Conservation (phyloP, 1,284 basidiomycete species). For the Leccinum holopus region DNA sequence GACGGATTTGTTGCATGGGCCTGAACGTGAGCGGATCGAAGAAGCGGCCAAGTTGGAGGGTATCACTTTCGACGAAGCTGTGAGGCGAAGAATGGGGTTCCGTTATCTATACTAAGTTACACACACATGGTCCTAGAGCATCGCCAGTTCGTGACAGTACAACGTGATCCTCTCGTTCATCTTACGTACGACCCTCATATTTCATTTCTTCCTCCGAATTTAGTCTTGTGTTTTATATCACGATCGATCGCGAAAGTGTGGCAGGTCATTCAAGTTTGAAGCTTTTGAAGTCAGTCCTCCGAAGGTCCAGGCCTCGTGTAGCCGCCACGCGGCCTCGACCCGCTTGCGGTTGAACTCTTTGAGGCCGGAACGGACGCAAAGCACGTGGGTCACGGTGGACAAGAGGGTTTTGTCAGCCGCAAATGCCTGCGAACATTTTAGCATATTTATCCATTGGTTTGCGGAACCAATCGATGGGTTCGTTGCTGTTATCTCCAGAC, state of each 20-base stretch:
- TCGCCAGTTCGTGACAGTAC: background rate
- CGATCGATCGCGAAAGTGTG: background rate
- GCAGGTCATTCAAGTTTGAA: no score
- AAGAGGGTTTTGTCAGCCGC: no score
- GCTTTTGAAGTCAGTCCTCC: no score
- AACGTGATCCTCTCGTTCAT: background rate
- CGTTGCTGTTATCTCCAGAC: no score
- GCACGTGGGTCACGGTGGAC: no score
- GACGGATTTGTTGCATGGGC: constrained; percentile 41
- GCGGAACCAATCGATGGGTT: no score
- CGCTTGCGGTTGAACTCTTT: background rate
- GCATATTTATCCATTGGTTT: no score
- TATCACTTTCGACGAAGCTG: constrained; percentile 51
- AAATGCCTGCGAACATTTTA: no score
- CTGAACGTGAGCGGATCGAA: constrained; percentile 44
- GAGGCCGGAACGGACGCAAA: no score
- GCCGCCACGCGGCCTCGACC: background rate
- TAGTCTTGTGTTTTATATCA: background rate
- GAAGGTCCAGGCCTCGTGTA: background rate
- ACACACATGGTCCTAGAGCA: no score
- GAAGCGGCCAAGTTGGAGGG: constrained; percentile 52
- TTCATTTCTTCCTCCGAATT: background rate
- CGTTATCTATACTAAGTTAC: constrained; percentile 22
- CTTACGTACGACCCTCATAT: background rate
- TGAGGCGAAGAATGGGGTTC: constrained; percentile 44